Base-by-base conservation (phyloP, 441 rosid species). In the Euphorbia celastroides region DNA sequence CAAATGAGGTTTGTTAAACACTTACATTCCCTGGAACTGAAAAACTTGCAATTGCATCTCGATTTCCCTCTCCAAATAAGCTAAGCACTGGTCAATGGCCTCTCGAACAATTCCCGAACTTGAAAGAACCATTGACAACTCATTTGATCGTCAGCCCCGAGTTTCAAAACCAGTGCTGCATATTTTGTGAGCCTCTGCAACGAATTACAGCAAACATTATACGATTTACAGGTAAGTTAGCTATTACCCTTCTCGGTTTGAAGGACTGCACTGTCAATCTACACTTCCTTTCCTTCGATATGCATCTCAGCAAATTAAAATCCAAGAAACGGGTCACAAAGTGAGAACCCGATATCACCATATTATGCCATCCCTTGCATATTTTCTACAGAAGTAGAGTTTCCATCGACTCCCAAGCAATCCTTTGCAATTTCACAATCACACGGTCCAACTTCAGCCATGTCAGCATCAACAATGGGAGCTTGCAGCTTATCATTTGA, bases 151-250 rank as follows among this genome's bases (percentile, higher is more conserved):
- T 9, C 51, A 67, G 57, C 66, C 68, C 46, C 50, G 36, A 63
- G 50, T 3, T 3, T 34, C 38, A 34, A 48, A 73, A 63, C 63
- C 63, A 54, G 31, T 72, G 75, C 55, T 54, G 41, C 4, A 34
- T 44, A 54, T 54, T 62, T 28, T 48, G 16, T 17, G 52, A 76
- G 36, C 68, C 71, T 68, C 68, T 60, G 60, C 76, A 73, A 68
- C 58, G 67, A 72, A 62, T 71, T 62, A 64, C 71, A 73, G 69
- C 72, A 67, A 42, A 57, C 66, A 76, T 65, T 54, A 71, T 70
- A 74, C 67, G 71, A 80, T 77, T 59, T 80, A 80, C 82, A 80
- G 38, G 67, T 74, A 65, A 70, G 58, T 66, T 60, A 60, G 70
- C 58, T 68, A 51, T 74, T 69, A 66, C 56, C 67, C 80, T 71